Conservation (phyloP, 73 alveolate genomes). For the Uronychia binucleata region DNA sequence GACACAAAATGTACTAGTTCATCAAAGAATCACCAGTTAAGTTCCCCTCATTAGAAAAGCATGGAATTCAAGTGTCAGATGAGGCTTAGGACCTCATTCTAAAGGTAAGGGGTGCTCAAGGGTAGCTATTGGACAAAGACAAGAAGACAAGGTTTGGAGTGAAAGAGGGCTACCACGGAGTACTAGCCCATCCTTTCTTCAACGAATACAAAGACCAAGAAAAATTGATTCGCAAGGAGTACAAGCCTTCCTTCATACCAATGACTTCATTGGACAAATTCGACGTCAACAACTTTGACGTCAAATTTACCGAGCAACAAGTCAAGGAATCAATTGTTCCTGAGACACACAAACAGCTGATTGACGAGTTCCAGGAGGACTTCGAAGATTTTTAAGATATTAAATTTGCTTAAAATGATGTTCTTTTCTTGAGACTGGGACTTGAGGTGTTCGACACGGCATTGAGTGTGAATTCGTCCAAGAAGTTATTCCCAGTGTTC, state of each 20-base stretch:
- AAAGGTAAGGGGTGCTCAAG: no score
- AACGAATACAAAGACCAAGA: conserved; percentile 27
- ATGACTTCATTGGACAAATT: neutral
- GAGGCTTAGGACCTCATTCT: conserved; percentile 50
- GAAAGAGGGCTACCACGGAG: conserved; percentile 37
- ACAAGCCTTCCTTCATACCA: conserved; percentile 42
- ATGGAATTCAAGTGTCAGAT: conserved; percentile 45
- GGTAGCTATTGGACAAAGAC: conserved; percentile 55
- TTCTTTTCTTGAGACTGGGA: neutral
- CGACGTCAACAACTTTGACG: conserved; percentile 1
- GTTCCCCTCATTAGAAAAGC: conserved; percentile 64
- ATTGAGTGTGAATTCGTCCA: neutral
- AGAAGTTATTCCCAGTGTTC: conserved; percentile 1
- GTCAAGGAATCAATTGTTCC: neutral
- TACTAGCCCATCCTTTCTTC: conserved; percentile 57
- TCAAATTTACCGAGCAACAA: neutral
- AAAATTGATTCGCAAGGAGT: conserved; percentile 4
- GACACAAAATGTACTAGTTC: conserved; percentile 60
- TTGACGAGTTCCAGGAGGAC: neutral
- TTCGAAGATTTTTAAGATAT: neutral
- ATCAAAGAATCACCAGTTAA: conserved; percentile 62
- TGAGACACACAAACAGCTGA: neutral
- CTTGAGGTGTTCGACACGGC: neutral
- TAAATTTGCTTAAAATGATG: conserved; percentile 1
- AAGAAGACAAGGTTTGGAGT: conserved; percentile 51